Evolutionary conservation across 805 yeast genomes (phyloP), one percentile per base, ranked within the genome.

Genomic region (Candida arabinofermentans): DNA sequence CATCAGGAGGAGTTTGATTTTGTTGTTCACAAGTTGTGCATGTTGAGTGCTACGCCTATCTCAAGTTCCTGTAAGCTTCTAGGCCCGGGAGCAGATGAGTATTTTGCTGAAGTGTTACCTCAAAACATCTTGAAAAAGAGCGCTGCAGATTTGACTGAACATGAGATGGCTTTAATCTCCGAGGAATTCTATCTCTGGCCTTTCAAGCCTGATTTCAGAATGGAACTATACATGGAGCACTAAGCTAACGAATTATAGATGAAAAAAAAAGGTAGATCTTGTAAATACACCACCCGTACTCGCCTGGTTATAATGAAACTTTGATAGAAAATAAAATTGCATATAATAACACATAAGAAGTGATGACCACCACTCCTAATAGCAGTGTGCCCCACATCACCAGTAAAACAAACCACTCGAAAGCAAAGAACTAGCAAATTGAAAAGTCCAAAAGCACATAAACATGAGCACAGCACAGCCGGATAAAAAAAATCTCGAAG

Each of bases 71-170:
- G 84, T 1, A 64, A 69, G 12, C 67, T 75, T 17, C 62, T 91
- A 8, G 96, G 96, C 0, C 90, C 95, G 2, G 97, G 96, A 2
- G 96, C 93, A 0, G 68, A 58, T 2, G 81, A 74, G 2, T 82
- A 75, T 46, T 71, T 69, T 39, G 36, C 31, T 1, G 42, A 42
- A 2, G 62, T 58, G 5, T 61, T 73, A 10, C 57, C 74, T 2
- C 37, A 44, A 12, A 67, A 64, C 0, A 37, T 82, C 2, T 53
- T 77, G 39, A 56, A 72, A 13, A 75, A 69, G 45, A 56, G 58
- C 3, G 74, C 83, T 1, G 59, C 65, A 13, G 71, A 74, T 3
- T 64, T 89, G 36, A 66, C 79, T 0, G 55, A 65, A 2, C 75
- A 74, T 1, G 91, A 88, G n/a, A 67, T 83, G 45, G 43, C 67